Evolutionary conservation across 495 filamentous ascomycete genomes (phyloP).

Genomic region (Zalerion maritima): DNA sequence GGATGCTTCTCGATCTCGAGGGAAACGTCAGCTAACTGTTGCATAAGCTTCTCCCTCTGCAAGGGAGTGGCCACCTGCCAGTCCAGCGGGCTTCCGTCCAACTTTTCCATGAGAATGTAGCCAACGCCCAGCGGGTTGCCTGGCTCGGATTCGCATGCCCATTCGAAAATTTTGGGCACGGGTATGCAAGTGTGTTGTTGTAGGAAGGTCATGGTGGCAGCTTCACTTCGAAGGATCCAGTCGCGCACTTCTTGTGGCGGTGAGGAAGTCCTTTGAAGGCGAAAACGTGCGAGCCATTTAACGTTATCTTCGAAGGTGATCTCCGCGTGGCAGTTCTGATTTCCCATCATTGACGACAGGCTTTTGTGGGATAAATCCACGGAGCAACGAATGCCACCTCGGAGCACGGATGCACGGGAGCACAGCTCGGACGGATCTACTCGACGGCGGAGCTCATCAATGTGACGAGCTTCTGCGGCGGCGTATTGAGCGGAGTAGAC

Average conservation of each 20-base stretch:
- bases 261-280: slow-evolving; percentile 4
- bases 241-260: slow-evolving; percentile 7
- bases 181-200: slow-evolving; percentile 17
- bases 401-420: slow-evolving; percentile 6
- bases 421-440: slow-evolving; percentile 7
- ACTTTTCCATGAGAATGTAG: slow-evolving; percentile 27
- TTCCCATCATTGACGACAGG: slow-evolving; percentile 10
- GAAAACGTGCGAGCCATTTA: slow-evolving; percentile 17
- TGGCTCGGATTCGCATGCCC: slow-evolving; percentile 12
- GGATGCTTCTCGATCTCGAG: slow-evolving; percentile 21
- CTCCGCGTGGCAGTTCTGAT: slow-evolving; percentile 16
- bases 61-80: slow-evolving; percentile 12
- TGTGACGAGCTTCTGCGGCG: slow-evolving; percentile 6
- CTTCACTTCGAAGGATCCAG: slow-evolving; percentile 21
- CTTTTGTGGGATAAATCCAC: slow-evolving; percentile 5
- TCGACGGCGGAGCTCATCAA: slow-evolving; percentile 5
- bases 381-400: slow-evolving; percentile 6
- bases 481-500: slow-evolving; percentile 6
- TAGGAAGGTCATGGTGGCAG: slow-evolving; percentile 22
- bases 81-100: slow-evolving; percentile 17
- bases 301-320: slow-evolving; percentile 17
- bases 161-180: slow-evolving; percentile 12
- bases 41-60: slow-evolving; percentile 20
- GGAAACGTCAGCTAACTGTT: slow-evolving; percentile 27
- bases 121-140: slow-evolving; percentile 17